Evolutionary conservation across 305 asterid species (phyloP).

Genomic region (Fraxinus dipetala): DNA sequence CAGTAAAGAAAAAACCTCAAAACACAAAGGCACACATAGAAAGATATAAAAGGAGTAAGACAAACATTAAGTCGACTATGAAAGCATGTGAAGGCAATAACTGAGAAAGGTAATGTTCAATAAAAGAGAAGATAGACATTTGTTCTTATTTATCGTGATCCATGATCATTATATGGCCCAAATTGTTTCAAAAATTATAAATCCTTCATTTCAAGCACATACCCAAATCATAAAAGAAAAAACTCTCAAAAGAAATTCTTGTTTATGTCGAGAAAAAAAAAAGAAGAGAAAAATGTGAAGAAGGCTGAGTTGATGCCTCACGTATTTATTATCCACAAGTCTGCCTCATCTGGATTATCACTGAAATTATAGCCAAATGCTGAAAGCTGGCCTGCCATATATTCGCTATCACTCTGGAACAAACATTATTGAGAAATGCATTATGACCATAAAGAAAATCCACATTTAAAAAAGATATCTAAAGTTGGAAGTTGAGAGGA

Average conservation of each 20-base stretch:
- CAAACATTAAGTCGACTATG: not conserved
- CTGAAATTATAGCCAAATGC: slow-evolving; percentile 82
- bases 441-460: slow-evolving; percentile 14
- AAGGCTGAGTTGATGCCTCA: slow-evolving; percentile 34
- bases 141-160: not conserved
- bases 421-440: slow-evolving; percentile 6
- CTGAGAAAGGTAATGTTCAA: not conserved
- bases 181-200: not conserved
- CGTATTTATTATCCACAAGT: slow-evolving; percentile 93
- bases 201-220: not conserved
- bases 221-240: not conserved
- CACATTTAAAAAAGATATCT: not conserved
- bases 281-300: not conserved
- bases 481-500: slow-evolving; percentile 8
- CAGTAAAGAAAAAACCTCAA: not conserved
- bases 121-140: not conserved
- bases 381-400: slow-evolving; percentile 96
- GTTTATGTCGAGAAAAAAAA: not conserved
- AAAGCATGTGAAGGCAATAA: not conserved
- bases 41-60: not conserved
- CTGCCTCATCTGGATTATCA: slow-evolving; percentile 83
- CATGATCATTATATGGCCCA: not conserved
- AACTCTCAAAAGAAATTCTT: not conserved
- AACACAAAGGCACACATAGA: not conserved
- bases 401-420: slow-evolving; percentile 86